A percentile compares a stretch with the other conserved stretches of the same genome.
phyloP scores from a whole-genome alignment of 306 rosid genomes.

The Pyrus betulifolia region DNA sequence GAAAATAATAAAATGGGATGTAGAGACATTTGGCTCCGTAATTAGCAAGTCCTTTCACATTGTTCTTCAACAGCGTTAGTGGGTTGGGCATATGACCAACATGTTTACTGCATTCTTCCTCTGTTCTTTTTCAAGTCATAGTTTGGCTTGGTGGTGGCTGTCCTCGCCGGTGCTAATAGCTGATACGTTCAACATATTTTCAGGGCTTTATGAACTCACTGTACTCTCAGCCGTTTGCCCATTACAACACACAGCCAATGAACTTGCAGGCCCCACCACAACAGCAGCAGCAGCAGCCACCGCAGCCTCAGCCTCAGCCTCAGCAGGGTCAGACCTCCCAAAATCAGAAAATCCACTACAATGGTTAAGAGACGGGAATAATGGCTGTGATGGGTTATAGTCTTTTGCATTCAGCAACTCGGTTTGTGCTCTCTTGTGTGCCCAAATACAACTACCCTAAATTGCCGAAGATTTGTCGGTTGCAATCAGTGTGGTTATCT shows the following conservation, averaged over 20 bases:
- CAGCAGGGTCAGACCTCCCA: conserved; percentile 76
- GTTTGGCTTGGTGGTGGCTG: background rate
- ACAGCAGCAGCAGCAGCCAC: conserved; percentile 52
- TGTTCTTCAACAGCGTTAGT: background rate
- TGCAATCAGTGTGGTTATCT: conserved; percentile 27
- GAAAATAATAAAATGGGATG: background rate
- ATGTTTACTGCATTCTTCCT: background rate
- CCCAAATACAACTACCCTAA: conserved; percentile 50
- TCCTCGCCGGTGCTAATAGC: background rate
- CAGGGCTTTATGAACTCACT: conserved; percentile 87
- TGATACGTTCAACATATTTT: background rate
- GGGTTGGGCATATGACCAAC: background rate
- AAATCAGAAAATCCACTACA: conserved; percentile 87
- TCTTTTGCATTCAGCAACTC: conserved; percentile 81
- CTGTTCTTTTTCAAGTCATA: background rate
- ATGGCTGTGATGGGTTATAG: conserved; percentile 81
- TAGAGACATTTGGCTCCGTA: background rate
- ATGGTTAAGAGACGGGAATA: conserved; percentile 57
- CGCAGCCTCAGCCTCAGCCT: conserved; percentile 31
- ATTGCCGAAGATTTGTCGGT: conserved; percentile 34
- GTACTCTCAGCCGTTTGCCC: conserved; percentile 94
- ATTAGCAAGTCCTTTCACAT: background rate
- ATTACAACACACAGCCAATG: conserved; percentile 85
- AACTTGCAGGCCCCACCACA: conserved; percentile 79
- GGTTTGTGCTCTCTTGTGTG: conserved; percentile 77